Evolutionary conservation across 2,329 filamentous ascomycete genomes (phyloP), one percentile per base, ranked within the genome.

Genomic region (Ceratocystis cubensis): DNA sequence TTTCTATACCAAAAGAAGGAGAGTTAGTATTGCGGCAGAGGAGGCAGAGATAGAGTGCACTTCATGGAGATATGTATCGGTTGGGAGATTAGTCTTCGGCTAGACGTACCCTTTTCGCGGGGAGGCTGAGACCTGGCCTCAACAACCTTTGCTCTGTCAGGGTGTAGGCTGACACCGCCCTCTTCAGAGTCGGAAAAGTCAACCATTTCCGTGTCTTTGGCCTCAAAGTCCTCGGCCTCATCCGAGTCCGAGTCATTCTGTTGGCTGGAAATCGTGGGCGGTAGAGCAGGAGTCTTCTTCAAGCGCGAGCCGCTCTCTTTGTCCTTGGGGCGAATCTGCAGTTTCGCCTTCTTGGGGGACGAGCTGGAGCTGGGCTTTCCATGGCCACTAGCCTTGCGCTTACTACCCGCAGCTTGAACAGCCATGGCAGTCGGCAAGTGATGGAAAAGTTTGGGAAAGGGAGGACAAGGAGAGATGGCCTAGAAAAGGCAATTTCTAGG

Each of bases 321-420:
- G 57, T 76, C 71, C 69, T 76, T 67, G 66, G 73, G 68, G 70
- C 75, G 75, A 67, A 75, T 75, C 67, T 73, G 73, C 3, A 81
- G 71, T 70, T 79, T 78, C 48, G 77, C 75, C 73, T 86, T 86
- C 74, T 84, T 84, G 48, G 73, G 70, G 66, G 76, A 76, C 65
- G 76, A 76, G 61, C 76, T 75, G 20, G 76, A 70, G 63, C 73
- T 77, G 57, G 77, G 75, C 73, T 81, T 84, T 45, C 74, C 73
- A 44, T 71, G 72, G 6, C 78, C 73, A 30, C 77, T 75, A 44
- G 78, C 77, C 75, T 87, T 87, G 70, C 84, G 78, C 76, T 87
- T 87, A 68, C 75, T 79, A 63, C 80, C 81, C 45, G 75, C 74
- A 67, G 73, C 72, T 72, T 80, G 83, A 53, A 67, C 66, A 59